Conservation (phyloP, 805 yeast species). For the Candida mattraensis region DNA sequence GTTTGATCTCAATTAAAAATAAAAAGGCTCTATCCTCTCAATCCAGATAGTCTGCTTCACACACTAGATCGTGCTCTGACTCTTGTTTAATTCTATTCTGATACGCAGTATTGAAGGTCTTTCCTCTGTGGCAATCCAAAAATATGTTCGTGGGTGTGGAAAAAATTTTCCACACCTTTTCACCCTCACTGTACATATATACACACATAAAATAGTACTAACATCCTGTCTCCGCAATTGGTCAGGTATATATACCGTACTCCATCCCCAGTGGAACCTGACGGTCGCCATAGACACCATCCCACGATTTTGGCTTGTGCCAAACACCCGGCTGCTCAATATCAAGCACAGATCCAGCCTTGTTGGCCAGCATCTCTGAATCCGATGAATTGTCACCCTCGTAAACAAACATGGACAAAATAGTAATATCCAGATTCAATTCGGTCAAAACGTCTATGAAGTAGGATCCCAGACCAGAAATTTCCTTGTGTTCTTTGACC, state of each 20-base stretch:
- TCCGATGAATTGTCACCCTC: slow-evolving; percentile 89
- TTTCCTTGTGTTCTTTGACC: slow-evolving; percentile 11
- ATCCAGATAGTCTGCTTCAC: too few relatives aligned
- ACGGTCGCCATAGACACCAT: slow-evolving; percentile 76
- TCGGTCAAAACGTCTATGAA: slow-evolving; percentile 6
- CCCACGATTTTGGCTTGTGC: slow-evolving; percentile 76
- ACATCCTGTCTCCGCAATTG: neutral
- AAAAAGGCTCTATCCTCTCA: too few relatives aligned
- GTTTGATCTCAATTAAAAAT: neutral
- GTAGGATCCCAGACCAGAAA: slow-evolving; percentile 13
- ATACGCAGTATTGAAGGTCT: too few relatives aligned
- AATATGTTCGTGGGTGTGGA: too few relatives aligned
- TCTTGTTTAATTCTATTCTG: too few relatives aligned
- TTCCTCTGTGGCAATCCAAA: too few relatives aligned
- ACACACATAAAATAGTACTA: neutral
- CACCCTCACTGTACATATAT: too few relatives aligned
- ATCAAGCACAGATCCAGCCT: slow-evolving; percentile 30
- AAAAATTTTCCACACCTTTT: slow-evolving; percentile 3
- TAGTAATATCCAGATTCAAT: slow-evolving; percentile 11
- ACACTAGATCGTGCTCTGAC: too few relatives aligned
- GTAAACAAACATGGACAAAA: slow-evolving; percentile 55
- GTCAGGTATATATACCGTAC: slow-evolving; percentile 62
- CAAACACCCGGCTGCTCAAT: slow-evolving; percentile 26
- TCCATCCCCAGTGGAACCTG: slow-evolving; percentile 69
- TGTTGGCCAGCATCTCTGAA: slow-evolving; percentile 53